These are phyloP conservation scores for Coccomyxa sp. DNA, from an alignment of 139 green algal genomes.

Conservation along the genomic window DNA sequence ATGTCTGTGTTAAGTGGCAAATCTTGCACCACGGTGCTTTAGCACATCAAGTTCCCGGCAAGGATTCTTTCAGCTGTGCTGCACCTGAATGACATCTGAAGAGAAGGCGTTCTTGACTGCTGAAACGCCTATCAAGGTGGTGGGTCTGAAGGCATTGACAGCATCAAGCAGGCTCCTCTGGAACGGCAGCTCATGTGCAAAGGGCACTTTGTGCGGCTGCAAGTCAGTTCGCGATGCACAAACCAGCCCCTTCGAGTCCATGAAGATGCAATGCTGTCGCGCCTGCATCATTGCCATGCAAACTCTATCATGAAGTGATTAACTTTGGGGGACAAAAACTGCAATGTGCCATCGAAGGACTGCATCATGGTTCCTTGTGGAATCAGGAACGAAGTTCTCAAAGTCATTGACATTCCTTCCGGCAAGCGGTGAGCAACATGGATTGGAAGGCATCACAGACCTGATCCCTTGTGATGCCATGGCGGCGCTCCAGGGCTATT, in stretches of 20 bases:
- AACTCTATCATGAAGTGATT: not conserved
- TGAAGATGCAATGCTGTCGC: conserved; percentile 55
- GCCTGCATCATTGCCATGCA: conserved; percentile 11
- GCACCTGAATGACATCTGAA: conserved; percentile 36
- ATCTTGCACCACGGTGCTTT: too few relatives aligned
- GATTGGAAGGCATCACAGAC: not conserved
- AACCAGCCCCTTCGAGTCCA: conserved; percentile 80
- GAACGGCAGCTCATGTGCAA: conserved; percentile 67
- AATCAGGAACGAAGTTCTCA: too few relatives aligned
- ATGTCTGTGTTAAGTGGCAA: too few relatives aligned
- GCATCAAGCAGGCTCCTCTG: conserved; percentile 37
- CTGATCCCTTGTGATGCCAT: conserved; percentile 40
- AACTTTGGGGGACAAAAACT: not conserved
- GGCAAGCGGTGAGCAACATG: not conserved
- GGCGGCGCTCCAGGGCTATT: conserved; percentile 40
- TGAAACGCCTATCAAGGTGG: conserved; percentile 57
- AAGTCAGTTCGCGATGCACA: conserved; percentile 33
- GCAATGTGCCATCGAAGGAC: too few relatives aligned
- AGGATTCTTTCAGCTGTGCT: too few relatives aligned
- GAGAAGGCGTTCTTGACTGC: conserved; percentile 56
- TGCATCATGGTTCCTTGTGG: too few relatives aligned
- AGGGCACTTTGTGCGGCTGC: conserved; percentile 79
- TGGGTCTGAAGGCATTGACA: conserved; percentile 38
- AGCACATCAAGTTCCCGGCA: too few relatives aligned
- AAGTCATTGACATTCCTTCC: too few relatives aligned